Percentiles rank a stretch among this genome's conserved stretches.
Conservation (phyloP, 805 yeast species). For the Barnettozyma vustinii region DNA sequence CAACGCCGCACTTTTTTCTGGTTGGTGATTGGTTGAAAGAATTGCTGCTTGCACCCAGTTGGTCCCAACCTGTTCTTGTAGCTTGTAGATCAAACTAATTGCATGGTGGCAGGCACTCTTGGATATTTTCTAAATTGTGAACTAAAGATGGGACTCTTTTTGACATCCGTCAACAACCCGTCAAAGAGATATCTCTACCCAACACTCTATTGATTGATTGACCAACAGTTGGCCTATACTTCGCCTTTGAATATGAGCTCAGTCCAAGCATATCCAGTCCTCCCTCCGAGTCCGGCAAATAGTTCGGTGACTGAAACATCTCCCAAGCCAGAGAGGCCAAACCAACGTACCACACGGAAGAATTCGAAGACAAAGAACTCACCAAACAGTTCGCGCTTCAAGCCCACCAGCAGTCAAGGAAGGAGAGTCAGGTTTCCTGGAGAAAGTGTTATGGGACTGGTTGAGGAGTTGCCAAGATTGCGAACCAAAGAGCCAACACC, state of each 20-base stretch:
- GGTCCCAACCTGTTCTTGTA: not conserved
- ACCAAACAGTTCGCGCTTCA: not conserved
- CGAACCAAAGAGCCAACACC: not conserved
- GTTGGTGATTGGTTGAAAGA: not conserved
- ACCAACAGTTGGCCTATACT: not conserved
- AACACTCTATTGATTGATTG: not conserved
- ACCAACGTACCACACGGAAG: not conserved
- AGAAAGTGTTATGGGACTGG: not conserved
- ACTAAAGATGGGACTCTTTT: not conserved
- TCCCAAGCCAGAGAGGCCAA: not conserved
- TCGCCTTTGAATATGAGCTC: not conserved
- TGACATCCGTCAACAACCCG: not conserved
- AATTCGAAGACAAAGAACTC: not conserved
- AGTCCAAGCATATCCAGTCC: not conserved
- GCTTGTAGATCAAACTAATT: not conserved
- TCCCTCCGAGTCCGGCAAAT: not conserved
- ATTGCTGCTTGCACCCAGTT: not conserved
- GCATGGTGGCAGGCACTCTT: not conserved
- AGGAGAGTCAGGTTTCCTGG: not conserved
- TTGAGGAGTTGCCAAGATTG: not conserved
- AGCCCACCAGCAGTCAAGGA: not conserved
- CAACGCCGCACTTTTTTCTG: not conserved
- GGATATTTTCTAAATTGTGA: too few relatives aligned
- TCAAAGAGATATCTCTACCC: not conserved
- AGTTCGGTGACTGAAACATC: not conserved